A percentile compares a stretch with the other conserved stretches of the same genome.
Evolutionary conservation across 2,329 filamentous ascomycete species (phyloP).

Genomic region (Fusarium chlamydosporum): DNA sequence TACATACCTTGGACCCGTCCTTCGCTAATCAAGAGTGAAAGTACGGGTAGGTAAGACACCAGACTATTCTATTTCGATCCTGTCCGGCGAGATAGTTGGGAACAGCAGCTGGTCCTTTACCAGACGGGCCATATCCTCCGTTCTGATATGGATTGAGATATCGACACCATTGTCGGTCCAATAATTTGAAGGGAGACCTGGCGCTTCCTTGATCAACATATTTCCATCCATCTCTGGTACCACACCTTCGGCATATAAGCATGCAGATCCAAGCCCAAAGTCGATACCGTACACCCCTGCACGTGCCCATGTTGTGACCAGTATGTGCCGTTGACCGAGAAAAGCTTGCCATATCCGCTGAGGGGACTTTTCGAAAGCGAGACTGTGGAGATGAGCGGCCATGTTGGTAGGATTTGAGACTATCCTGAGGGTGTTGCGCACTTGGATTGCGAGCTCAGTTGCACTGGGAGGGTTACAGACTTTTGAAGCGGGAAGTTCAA

Average conservation of each 20-base stretch:
- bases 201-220: slow-evolving; percentile 48
- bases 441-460: not conserved
- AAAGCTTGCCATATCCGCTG: slow-evolving; percentile 51
- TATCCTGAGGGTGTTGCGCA: slow-evolving; percentile 38
- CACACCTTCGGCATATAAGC: slow-evolving; percentile 44
- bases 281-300: slow-evolving; percentile 48
- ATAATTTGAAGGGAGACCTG: not conserved
- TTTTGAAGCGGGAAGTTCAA: slow-evolving; percentile 32
- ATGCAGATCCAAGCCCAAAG: slow-evolving; percentile 40
- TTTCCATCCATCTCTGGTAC: slow-evolving; percentile 45
- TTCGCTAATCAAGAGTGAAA: not conserved
- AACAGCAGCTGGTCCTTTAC: slow-evolving; percentile 38
- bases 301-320: slow-evolving; percentile 49
- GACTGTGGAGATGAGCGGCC: slow-evolving; percentile 36
- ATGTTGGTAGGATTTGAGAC: slow-evolving; percentile 20
- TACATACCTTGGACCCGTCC: not conserved
- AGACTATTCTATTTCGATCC: not conserved
- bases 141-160: slow-evolving; percentile 38
- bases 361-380: slow-evolving; percentile 47
- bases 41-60: rapidly evolving
- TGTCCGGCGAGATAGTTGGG: not conserved
- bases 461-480: not conserved
- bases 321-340: slow-evolving; percentile 42
- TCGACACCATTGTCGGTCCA: slow-evolving; percentile 49
- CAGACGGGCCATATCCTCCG: slow-evolving; percentile 37